Conservation (phyloP, 129 eudicot species). For the Arctium lappa region DNA sequence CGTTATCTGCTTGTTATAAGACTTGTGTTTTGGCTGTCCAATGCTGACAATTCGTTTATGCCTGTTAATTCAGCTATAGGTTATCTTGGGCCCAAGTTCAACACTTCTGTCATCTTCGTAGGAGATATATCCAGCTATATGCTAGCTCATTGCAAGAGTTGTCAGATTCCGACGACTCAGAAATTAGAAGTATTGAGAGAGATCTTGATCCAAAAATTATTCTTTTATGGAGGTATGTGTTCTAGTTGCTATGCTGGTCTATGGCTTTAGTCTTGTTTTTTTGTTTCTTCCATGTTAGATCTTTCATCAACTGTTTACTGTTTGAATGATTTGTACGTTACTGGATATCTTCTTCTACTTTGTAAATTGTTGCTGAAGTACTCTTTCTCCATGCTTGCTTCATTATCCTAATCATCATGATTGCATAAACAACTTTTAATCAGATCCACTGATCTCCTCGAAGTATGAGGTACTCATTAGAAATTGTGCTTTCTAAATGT, state of each 20-base stretch:
- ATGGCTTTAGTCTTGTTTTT: slow-evolving; percentile 7
- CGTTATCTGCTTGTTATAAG: neutral
- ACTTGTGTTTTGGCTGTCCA: neutral
- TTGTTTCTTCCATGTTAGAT: neutral
- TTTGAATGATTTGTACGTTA: neutral
- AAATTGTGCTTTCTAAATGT: neutral
- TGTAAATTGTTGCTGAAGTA: neutral
- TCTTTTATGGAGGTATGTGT: slow-evolving; percentile 86
- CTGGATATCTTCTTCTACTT: neutral
- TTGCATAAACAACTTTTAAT: neutral
- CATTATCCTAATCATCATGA: neutral
- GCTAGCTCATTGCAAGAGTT: slow-evolving; percentile 67
- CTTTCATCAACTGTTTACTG: neutral
- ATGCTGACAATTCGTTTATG: slow-evolving; percentile 11
- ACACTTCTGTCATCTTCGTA: slow-evolving; percentile 70
- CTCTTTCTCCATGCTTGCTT: neutral
- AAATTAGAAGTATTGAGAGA: slow-evolving; percentile 73
- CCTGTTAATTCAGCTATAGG: slow-evolving; percentile 58
- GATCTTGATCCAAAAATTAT: slow-evolving; percentile 96
- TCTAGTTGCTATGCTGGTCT: neutral
- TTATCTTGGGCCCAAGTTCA: slow-evolving; percentile 90
- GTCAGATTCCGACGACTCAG: slow-evolving; percentile 45
- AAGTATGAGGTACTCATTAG: neutral
- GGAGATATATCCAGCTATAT: slow-evolving; percentile 82
- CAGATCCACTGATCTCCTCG: neutral